phyloP scores from a whole-genome alignment of 208 protist genomes.

The Trypanosomatidae sp. region DNA sequence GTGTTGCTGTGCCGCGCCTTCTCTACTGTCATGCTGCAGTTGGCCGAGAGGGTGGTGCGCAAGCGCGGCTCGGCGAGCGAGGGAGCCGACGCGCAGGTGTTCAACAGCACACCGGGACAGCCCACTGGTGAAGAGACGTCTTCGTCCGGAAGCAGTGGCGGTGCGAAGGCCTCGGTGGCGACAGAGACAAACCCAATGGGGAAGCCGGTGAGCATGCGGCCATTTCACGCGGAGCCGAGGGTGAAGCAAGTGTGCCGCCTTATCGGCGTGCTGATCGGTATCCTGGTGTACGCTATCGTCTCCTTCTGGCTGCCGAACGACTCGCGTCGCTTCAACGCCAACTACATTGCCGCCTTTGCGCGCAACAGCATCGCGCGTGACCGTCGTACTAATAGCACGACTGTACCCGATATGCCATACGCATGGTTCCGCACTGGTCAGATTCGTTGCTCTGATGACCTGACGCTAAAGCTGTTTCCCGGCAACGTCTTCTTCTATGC shows the following conservation, averaged over 20 bases:
- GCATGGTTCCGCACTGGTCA: slow-evolving; percentile 45
- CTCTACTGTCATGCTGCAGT: not conserved
- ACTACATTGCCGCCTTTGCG: slow-evolving; percentile 33
- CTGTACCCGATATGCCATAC: slow-evolving; percentile 44
- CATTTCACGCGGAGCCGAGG: not conserved
- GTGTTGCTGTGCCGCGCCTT: slow-evolving; percentile 19
- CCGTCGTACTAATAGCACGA: slow-evolving; percentile 3
- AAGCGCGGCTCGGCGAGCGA: not conserved
- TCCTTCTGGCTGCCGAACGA: slow-evolving; percentile 63
- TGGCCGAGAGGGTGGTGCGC: slow-evolving; percentile 5
- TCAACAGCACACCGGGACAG: not conserved
- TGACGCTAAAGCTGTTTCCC: slow-evolving; percentile 62
- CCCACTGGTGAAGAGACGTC: not conserved
- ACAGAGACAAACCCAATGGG: slow-evolving; percentile 10
- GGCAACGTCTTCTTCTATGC: slow-evolving; percentile 66
- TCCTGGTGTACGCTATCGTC: slow-evolving; percentile 31
- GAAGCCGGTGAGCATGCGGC: slow-evolving; percentile 11
- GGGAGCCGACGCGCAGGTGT: not conserved
- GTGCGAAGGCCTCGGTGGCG: not conserved
- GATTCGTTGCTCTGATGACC: slow-evolving; percentile 22
- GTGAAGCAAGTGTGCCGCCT: slow-evolving; percentile 18
- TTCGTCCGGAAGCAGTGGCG: not conserved
- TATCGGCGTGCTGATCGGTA: slow-evolving; percentile 13
- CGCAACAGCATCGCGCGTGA: slow-evolving; percentile 4
- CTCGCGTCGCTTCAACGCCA: slow-evolving; percentile 24